phyloP scores from a whole-genome alignment of 441 rosid genomes.

The Flueggea neowawraea region DNA sequence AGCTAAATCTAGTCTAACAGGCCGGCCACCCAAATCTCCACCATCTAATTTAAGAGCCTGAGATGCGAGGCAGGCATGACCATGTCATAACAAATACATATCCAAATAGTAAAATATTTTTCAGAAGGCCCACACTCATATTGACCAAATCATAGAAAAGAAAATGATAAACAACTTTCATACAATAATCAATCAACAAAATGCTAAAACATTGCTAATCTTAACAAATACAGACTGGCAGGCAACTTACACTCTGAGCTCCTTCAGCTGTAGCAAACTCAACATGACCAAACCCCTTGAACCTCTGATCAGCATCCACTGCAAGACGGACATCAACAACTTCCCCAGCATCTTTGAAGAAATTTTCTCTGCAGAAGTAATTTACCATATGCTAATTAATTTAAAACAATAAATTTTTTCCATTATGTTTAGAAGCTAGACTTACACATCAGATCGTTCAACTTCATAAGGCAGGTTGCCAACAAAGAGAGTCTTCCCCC shows the following conservation, averaged over 20 bases:
- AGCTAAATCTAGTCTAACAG: conserved; percentile 62
- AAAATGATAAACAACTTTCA: background rate
- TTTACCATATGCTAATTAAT: background rate
- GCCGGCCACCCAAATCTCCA: conserved; percentile 38
- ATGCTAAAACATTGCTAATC: background rate
- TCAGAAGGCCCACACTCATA: background rate
- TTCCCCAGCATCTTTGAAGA: conserved; percentile 72
- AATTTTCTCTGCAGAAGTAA: conserved; percentile 46
- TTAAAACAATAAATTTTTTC: background rate
- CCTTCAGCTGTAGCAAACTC: conserved; percentile 71
- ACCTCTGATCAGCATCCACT: conserved; percentile 42
- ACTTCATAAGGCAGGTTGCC: conserved; percentile 63
- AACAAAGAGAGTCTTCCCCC: conserved; percentile 62
- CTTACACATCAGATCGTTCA: conserved; percentile 69
- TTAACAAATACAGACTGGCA: background rate
- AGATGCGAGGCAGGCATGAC: background rate
- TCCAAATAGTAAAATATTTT: background rate
- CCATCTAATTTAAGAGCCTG: conserved; percentile 72
- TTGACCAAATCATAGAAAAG: background rate
- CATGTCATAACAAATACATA: background rate
- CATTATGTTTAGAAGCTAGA: background rate
- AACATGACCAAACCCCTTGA: conserved; percentile 80
- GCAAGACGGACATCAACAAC: conserved; percentile 68
- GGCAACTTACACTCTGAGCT: conserved; percentile 50
- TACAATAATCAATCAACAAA: background rate